A percentile compares a stretch with the other conserved stretches of the same genome.
These are phyloP conservation scores for Sporothrix mexicana DNA, from an alignment of 2,329 filamentous ascomycete genomes.

Conservation along the genomic window DNA sequence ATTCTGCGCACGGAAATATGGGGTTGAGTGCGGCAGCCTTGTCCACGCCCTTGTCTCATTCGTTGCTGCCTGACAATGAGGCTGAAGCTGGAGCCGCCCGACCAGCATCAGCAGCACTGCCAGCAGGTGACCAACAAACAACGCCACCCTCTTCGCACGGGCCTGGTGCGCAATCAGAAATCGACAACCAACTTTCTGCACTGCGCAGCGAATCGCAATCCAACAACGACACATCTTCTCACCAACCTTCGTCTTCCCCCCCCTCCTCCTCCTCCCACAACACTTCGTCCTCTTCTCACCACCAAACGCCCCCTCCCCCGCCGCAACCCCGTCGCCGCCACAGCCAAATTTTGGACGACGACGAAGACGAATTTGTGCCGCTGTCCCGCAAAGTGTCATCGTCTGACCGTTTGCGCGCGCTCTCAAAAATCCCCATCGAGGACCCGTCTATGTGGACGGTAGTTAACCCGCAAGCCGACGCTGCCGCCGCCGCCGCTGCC, in stretches of 20 bases:
- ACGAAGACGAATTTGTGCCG: conserved; percentile 45
- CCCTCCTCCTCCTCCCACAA: neutral
- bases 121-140: conserved; percentile 13
- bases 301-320: neutral
- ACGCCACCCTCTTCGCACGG: conserved; percentile 5
- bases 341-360: conserved; percentile 43
- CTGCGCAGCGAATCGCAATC: conserved; percentile 2
- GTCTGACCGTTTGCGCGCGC: conserved; percentile 47
- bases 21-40: conserved; percentile 7
- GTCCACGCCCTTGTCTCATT: neutral
- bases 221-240: neutral
- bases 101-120: neutral
- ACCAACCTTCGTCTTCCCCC: neutral
- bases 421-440: conserved; percentile 47
- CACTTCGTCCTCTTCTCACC: neutral
- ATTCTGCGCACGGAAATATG: neutral
- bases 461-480: conserved; percentile 41
- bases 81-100: conserved; percentile 8
- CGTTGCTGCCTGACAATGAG: conserved; percentile 23
- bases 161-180: neutral
- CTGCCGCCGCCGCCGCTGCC: neutral
- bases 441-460: conserved; percentile 46
- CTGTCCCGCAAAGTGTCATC: conserved; percentile 47
- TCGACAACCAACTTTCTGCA: neutral
- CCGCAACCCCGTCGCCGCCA: conserved; percentile 35